phyloP scores from a whole-genome alignment of 306 rosid genomes.

The Begonia peltatifolia region DNA sequence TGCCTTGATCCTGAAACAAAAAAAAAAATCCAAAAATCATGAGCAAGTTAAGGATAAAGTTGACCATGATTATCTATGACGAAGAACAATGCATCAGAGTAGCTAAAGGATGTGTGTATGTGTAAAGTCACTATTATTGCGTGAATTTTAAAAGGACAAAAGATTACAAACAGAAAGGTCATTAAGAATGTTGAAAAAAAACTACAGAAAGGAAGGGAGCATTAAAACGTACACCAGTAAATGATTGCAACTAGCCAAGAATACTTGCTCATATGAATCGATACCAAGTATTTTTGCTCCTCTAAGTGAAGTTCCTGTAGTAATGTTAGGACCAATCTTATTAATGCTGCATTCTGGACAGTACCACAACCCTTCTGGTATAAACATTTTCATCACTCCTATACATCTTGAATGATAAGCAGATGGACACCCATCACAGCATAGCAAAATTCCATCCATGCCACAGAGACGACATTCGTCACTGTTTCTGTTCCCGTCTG shows the following conservation, averaged over 20 bases:
- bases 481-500: slow-evolving; percentile 56
- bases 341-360: slow-evolving; percentile 85
- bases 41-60: slow-evolving; percentile 9
- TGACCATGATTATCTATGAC: slow-evolving; percentile 5
- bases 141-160: background rate
- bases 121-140: too few species aligned
- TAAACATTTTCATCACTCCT: slow-evolving; percentile 64
- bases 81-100: background rate
- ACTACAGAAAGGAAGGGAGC: too few species aligned
- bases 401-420: slow-evolving; percentile 96
- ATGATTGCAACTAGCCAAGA: slow-evolving; percentile 83
- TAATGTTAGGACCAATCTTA: slow-evolving; percentile 49
- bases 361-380: slow-evolving; percentile 95
- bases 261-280: slow-evolving; percentile 66
- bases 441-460: slow-evolving; percentile 91
- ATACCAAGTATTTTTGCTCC: slow-evolving; percentile 82
- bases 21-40: slow-evolving; percentile 13
- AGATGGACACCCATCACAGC: slow-evolving; percentile 99
- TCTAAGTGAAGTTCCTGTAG: slow-evolving; percentile 54
- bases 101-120: background rate
- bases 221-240: slow-evolving; percentile 74
- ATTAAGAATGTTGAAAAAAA: slow-evolving; percentile 16
- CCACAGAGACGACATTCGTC: slow-evolving; percentile 97
- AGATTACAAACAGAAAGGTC: slow-evolving; percentile 3
- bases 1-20: slow-evolving; percentile 58